Base-by-base conservation (phyloP, 352 stramenopile species). In the Globisporangium okanoganense region DNA sequence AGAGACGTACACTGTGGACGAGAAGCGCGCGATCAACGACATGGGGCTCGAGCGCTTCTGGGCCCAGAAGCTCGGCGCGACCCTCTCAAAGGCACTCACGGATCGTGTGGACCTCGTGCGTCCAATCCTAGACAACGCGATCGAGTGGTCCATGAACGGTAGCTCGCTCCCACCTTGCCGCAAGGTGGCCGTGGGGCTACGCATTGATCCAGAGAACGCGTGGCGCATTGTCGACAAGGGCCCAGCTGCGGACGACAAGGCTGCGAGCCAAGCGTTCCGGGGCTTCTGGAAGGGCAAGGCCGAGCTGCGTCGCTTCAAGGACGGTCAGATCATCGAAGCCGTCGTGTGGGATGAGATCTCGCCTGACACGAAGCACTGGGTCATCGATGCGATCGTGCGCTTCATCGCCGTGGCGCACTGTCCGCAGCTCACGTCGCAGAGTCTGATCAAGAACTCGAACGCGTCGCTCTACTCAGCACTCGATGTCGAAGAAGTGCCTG, bases 261-360 rank as follows among this genome's bases (percentile, higher is more conserved):
- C 65, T 8, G 76, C 67, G 13, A 90, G 86, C 25, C 52, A 66
- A 7, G 62, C 75, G 40, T 98, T 97, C 75, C 87, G 88, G 55
- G 64, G 70, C 13, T 97, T 98, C 54, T 98, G 92, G 92, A 88
- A 87, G 16, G 66, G 72, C 33, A 93, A 94, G 63, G 85, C 87
- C 0, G 89, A 98, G 64, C 62, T 98, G 33, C 87, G 91, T 53
- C 85, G 90, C 12, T 97, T 97, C 65, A 95, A 95, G 58, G 88
- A 97, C 56, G 88, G 90, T 5, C 75, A 88, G 22, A 97, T 97
- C 50, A 62, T 96, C 12, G 90, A 97, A 61, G 84, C 88, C 2
- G 82, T 97, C 4, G 87, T 97, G 14, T 97, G 90, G 90, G 85
- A 93, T 60, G 85, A 88, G 1, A 79, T 90, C 48, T 65, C 72